Percentiles rank a stretch among this genome's conserved stretches.
Conservation (phyloP, 176 grass and related monocot species). For the Areca catechu region DNA sequence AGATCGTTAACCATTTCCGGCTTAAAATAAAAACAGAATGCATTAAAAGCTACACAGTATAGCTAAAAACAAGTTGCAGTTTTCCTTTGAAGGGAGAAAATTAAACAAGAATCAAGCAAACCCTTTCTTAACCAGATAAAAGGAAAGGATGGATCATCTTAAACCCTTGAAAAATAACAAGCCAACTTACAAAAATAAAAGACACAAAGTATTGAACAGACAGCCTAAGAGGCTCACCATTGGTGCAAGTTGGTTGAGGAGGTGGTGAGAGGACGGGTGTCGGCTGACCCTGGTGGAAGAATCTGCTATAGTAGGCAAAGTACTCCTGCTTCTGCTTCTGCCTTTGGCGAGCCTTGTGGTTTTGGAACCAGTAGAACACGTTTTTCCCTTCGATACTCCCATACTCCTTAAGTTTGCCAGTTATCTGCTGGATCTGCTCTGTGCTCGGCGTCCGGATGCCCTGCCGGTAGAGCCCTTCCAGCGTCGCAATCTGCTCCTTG, state of each 20-base stretch:
- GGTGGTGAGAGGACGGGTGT: neutral
- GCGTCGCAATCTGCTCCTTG: conserved; percentile 66
- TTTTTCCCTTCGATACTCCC: conserved; percentile 51
- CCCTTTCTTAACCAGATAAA: too few species aligned
- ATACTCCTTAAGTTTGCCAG: conserved; percentile 49
- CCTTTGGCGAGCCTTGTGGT: conserved; percentile 48
- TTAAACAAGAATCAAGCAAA: too few species aligned
- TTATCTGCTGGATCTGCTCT: conserved; percentile 78
- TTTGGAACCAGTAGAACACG: conserved; percentile 58
- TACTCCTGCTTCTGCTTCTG: conserved; percentile 72
- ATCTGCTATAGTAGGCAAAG: conserved; percentile 61
- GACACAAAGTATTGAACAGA: too few species aligned
- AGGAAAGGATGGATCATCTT: too few species aligned
- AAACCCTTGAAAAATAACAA: too few species aligned
- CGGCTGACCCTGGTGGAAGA: conserved; percentile 24
- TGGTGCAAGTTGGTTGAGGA: conserved; percentile 10
- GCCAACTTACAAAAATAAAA: too few species aligned
- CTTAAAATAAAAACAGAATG: too few species aligned
- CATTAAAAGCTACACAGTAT: too few species aligned
- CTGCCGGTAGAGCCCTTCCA: conserved; percentile 62
- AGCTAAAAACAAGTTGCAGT: too few species aligned
- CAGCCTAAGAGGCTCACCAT: neutral
- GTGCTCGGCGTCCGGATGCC: conserved; percentile 56
- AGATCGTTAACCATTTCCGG: too few species aligned
- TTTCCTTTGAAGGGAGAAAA: too few species aligned